Percentiles rank a stretch among this genome's conserved stretches.
phyloP scores from a whole-genome alignment of 768 basidiomycete species.

The Peribolospora baueri region DNA sequence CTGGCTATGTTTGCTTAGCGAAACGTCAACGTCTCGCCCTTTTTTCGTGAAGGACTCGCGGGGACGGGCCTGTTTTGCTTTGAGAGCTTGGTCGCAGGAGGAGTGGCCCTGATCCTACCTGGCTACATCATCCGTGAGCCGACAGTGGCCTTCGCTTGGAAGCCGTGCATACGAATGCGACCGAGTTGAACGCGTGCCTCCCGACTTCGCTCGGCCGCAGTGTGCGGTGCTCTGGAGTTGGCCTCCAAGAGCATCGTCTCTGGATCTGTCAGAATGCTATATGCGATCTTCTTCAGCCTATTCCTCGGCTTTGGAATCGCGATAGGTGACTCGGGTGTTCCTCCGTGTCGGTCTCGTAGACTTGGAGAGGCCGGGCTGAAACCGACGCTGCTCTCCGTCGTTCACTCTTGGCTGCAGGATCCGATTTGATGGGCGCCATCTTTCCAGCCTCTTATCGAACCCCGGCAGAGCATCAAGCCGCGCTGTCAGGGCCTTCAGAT shows the following conservation, averaged over 20 bases:
- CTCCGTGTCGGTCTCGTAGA: not conserved
- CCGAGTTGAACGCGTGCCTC: not conserved
- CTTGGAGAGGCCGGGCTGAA: not conserved
- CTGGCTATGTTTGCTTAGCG: too few relatives aligned
- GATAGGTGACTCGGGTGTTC: not conserved
- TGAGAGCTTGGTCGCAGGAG: conserved; percentile 21
- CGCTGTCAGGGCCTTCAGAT: not conserved
- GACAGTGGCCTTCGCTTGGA: not conserved
- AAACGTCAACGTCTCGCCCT: too few relatives aligned
- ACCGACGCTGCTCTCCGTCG: not conserved
- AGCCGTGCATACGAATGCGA: not conserved
- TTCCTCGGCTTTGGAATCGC: conserved; percentile 15
- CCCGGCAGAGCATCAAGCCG: not conserved
- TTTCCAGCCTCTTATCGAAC: conserved; percentile 8
- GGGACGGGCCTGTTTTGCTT: conserved; percentile 23
- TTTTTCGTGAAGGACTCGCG: conserved; percentile 14
- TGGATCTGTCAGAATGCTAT: conserved; percentile 24
- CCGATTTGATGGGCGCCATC: conserved; percentile 3
- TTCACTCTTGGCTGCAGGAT: conserved; percentile 11
- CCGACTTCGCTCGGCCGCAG: not conserved
- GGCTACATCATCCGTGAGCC: conserved; percentile 14
- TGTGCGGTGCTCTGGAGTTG: conserved; percentile 23
- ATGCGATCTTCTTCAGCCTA: conserved; percentile 22
- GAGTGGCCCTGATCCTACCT: conserved; percentile 22
- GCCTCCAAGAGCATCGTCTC: conserved; percentile 23